A percentile compares a stretch with the other conserved stretches of the same genome.
Evolutionary conservation across 805 yeast species (phyloP).

Genomic region (Vanderwaltozyma polyspora): DNA sequence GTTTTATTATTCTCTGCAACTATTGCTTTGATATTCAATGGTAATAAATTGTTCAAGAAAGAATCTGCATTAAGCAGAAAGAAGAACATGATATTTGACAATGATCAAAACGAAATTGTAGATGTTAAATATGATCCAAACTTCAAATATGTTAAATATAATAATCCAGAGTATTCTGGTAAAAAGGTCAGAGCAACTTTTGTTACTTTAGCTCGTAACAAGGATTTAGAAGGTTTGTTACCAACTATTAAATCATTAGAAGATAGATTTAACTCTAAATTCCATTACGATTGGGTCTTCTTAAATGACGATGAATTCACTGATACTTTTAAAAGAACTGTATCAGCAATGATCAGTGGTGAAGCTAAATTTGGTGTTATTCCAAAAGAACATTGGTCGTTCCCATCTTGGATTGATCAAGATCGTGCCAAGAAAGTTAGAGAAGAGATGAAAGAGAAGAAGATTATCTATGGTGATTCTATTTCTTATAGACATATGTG

Average conservation of each 20-base stretch:
- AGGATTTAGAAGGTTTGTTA: constrained; percentile 47
- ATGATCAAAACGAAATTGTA: background rate
- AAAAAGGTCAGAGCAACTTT: constrained; percentile 25
- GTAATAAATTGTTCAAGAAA: background rate
- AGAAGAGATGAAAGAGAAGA: constrained; percentile 33
- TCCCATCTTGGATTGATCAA: constrained; percentile 73
- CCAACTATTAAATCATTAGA: constrained; percentile 60
- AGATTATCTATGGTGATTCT: constrained; percentile 62
- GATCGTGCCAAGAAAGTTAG: constrained; percentile 56
- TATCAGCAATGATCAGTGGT: constrained; percentile 52
- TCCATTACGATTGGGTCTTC: constrained; percentile 86
- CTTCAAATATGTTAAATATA: constrained; percentile 1
- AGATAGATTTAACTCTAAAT: constrained; percentile 67
- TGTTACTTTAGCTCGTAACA: constrained; percentile 58
- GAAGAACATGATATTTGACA: constrained; percentile 1
- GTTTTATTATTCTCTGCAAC: background rate
- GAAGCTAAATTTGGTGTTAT: constrained; percentile 60
- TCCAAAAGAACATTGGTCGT: constrained; percentile 78
- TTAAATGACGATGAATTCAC: constrained; percentile 69
- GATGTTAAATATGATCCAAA: constrained; percentile 1
- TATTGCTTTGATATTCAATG: background rate
- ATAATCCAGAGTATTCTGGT: background rate
- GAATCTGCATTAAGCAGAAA: constrained; percentile 2
- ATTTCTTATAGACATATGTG: constrained; percentile 84
- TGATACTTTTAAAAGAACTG: constrained; percentile 51